Conservation (phyloP, 2,329 filamentous ascomycete species). For the Verticillium nonalfalfae region DNA sequence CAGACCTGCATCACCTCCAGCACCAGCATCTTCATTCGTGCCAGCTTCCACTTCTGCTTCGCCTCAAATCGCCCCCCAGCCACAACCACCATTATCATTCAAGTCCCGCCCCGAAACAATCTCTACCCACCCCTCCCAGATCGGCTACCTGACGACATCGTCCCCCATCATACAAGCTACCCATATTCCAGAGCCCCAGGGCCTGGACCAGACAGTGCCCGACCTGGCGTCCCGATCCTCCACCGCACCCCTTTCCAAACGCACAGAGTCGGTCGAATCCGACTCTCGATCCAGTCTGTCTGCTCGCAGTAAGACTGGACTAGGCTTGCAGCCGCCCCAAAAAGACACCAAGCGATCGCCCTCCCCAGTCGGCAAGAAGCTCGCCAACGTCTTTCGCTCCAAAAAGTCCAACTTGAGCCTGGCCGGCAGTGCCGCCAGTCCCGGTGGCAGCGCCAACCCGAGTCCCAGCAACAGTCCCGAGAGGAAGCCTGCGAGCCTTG, state of each 20-base stretch:
- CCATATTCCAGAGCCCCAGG: constrained; percentile 38
- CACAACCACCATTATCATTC: neutral
- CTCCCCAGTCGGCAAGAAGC: constrained; percentile 60
- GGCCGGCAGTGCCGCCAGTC: neutral
- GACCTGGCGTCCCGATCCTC: constrained; percentile 26
- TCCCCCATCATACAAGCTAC: constrained; percentile 59
- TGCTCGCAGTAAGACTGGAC: constrained; percentile 22
- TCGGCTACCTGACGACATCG: constrained; percentile 62
- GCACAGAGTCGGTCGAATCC: constrained; percentile 25
- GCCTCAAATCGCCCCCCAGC: constrained; percentile 6
- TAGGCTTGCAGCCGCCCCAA: constrained; percentile 31
- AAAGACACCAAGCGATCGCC: constrained; percentile 49
- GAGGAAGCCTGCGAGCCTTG: constrained; percentile 6
- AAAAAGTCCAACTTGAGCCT: constrained; percentile 35
- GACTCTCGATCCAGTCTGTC: constrained; percentile 17
- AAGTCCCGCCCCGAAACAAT: constrained; percentile 5
- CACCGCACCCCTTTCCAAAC: constrained; percentile 24
- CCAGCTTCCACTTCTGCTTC: neutral
- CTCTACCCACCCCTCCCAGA: constrained; percentile 54
- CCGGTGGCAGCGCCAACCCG: neutral
- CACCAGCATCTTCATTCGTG: neutral
- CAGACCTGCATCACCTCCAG: neutral
- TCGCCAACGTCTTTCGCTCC: constrained; percentile 60
- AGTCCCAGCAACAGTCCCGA: constrained; percentile 36
- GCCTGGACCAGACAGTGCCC: constrained; percentile 17